Conservation (phyloP, 2,329 filamentous ascomycete genomes). For the Colletotrichum cereale region DNA sequence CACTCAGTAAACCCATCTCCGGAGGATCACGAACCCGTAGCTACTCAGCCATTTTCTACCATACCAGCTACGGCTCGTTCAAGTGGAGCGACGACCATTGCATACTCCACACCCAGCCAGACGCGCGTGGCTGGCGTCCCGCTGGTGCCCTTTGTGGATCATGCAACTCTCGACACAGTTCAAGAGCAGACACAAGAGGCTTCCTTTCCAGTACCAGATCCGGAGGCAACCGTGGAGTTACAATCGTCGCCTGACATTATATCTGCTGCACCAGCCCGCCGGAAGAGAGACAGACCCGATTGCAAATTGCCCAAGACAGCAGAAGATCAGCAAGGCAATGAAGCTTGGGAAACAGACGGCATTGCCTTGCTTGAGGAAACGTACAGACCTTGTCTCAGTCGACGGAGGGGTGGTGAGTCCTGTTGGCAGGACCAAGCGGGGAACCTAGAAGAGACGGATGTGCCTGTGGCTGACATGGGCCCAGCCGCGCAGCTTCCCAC, state of each 20-base stretch:
- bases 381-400: conserved; percentile 33
- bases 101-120: conserved; percentile 52
- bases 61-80: conserved; percentile 41
- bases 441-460: neutral
- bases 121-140: conserved; percentile 24
- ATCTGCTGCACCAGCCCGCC: conserved; percentile 29
- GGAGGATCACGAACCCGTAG: conserved; percentile 26
- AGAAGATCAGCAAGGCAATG: conserved; percentile 11
- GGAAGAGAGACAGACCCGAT: conserved; percentile 23
- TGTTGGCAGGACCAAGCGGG: conserved; percentile 29
- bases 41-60: conserved; percentile 32
- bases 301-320: neutral
- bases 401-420: conserved; percentile 37
- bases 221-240: conserved; percentile 10
- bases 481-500: neutral
- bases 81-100: conserved; percentile 50
- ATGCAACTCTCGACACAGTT: neutral
- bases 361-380: conserved; percentile 15
- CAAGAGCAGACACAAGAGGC: neutral
- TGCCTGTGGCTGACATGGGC: conserved; percentile 18
- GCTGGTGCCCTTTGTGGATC: conserved; percentile 7
- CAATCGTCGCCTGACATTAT: conserved; percentile 44
- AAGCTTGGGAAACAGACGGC: conserved; percentile 39
- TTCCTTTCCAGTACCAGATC: neutral
- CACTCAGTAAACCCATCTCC: conserved; percentile 45